Conservation (phyloP, 228 moss, liverwort and hornwort species). For the Sphagnum fallax region DNA sequence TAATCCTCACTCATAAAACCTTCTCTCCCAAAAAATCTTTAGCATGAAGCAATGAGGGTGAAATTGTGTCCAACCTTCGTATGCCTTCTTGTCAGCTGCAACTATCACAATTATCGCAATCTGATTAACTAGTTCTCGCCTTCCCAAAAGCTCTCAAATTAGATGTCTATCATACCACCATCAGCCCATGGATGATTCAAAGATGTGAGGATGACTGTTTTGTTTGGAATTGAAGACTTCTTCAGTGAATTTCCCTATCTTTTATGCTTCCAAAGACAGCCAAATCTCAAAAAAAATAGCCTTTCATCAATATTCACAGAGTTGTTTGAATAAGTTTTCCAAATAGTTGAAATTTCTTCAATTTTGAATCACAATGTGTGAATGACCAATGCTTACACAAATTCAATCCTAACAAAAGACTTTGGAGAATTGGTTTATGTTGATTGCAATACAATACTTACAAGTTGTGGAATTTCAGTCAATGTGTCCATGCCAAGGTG, state of each 20-base stretch:
- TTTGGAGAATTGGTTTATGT: background rate
- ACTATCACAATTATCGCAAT: conserved; percentile 37
- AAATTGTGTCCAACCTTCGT: conserved; percentile 47
- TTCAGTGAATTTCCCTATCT: conserved; percentile 15
- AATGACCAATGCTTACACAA: background rate
- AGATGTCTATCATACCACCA: conserved; percentile 10
- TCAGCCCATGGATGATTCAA: conserved; percentile 64
- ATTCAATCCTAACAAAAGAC: too few relatives aligned
- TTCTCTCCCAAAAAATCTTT: conserved; percentile 73
- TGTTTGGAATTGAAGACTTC: conserved; percentile 43
- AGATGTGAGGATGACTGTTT: conserved; percentile 77
- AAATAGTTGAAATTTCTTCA: too few relatives aligned
- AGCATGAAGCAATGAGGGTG: conserved; percentile 76
- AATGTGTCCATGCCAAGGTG: background rate
- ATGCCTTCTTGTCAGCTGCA: conserved; percentile 56
- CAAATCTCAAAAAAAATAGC: too few relatives aligned
- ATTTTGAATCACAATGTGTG: background rate
- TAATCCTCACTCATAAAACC: conserved; percentile 70
- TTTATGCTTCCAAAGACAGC: conserved; percentile 13
- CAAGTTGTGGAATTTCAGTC: background rate
- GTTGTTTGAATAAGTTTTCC: too few relatives aligned
- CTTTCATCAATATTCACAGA: too few relatives aligned
- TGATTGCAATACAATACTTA: background rate
- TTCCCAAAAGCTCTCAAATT: conserved; percentile 56
- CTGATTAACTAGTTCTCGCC: conserved; percentile 58